Evolutionary conservation across 345 rosid species (phyloP).

Genomic region (Noccaea caerulescens): DNA sequence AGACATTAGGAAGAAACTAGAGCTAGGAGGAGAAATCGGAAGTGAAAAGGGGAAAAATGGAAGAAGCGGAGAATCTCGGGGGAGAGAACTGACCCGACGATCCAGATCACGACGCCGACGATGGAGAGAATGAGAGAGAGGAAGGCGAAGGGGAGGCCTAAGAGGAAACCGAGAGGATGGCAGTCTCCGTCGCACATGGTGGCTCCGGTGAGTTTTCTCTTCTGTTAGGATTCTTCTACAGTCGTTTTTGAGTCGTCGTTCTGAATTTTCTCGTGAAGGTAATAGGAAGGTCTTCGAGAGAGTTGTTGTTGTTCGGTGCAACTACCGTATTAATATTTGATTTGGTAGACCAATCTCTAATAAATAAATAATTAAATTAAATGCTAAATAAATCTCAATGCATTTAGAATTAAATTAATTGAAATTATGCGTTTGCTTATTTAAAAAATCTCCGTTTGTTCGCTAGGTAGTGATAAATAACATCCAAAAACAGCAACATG

Average conservation of each 20-base stretch:
- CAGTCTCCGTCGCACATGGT: conserved; percentile 75
- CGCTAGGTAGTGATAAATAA: too few species aligned
- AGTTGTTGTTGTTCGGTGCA: conserved; percentile 12
- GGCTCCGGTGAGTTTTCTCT: conserved; percentile 30
- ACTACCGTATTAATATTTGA: not conserved
- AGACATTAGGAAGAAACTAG: not conserved
- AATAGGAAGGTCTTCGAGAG: not conserved
- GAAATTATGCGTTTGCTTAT: too few species aligned
- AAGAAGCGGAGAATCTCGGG: not conserved
- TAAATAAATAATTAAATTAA: too few species aligned
- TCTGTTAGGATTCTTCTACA: not conserved
- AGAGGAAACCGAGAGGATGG: conserved; percentile 81
- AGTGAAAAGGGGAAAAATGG: not conserved
- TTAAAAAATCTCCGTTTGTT: too few species aligned
- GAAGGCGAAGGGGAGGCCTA: conserved; percentile 89
- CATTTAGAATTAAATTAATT: too few species aligned
- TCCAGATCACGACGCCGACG: conserved; percentile 75
- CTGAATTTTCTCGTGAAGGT: not conserved
- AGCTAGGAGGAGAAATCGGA: not conserved
- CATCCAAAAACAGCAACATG: too few species aligned
- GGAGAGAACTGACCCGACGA: conserved; percentile 63
- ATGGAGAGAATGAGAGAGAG: conserved; percentile 75
- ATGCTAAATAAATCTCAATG: too few species aligned
- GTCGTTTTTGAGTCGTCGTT: conserved; percentile 8
- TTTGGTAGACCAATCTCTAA: not conserved